Percentiles rank a stretch among this genome's conserved stretches.
phyloP scores from a whole-genome alignment of 306 rosid genomes.

The Dryas drummondii region DNA sequence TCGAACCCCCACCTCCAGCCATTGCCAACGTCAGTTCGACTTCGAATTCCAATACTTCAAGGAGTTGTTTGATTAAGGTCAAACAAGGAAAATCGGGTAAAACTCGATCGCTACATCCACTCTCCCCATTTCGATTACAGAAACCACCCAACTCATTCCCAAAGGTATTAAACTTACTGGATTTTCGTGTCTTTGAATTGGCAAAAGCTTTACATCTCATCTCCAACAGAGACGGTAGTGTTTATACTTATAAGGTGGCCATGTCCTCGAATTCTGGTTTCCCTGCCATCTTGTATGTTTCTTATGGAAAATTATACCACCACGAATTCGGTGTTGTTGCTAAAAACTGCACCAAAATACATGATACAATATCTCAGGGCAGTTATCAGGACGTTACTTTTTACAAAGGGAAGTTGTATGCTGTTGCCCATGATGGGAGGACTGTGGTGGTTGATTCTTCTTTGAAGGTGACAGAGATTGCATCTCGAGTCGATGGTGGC shows the following conservation, averaged over 20 bases:
- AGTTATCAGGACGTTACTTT: conserved; percentile 3
- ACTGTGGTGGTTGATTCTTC: neutral
- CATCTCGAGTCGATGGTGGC: neutral
- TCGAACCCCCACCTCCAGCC: neutral
- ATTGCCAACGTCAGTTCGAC: neutral
- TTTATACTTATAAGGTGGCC: neutral
- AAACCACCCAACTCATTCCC: neutral
- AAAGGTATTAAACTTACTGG: conserved; percentile 4
- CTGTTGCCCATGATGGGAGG: neutral
- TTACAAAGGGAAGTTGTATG: neutral
- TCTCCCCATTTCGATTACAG: conserved; percentile 6
- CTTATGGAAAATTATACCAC: neutral
- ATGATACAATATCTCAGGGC: neutral
- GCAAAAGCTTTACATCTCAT: neutral
- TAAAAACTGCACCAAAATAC: neutral
- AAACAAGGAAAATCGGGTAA: neutral
- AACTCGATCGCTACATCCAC: conserved; percentile 4
- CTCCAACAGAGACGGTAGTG: neutral
- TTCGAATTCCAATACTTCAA: conserved; percentile 5
- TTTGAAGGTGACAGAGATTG: neutral
- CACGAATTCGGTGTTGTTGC: neutral
- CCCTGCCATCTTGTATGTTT: neutral
- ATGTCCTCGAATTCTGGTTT: conserved; percentile 13
- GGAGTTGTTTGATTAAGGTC: conserved; percentile 31
- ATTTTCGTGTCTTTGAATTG: conserved; percentile 26